Evolutionary conservation across 1,284 basidiomycete genomes (phyloP).

Genomic region (Tilletia horrida): DNA sequence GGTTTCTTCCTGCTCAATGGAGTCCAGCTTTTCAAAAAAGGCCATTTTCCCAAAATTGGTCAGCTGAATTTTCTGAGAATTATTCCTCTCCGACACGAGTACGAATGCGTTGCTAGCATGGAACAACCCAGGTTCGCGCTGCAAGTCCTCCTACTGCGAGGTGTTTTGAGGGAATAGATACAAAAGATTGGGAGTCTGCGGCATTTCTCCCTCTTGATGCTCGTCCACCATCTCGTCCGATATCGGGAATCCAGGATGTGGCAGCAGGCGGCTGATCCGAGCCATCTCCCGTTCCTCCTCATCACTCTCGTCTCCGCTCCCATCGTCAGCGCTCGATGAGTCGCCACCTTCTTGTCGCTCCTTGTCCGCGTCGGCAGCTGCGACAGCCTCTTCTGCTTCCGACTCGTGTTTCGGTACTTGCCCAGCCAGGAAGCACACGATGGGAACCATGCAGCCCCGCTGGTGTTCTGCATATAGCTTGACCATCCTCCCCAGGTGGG

Average conservation of each 20-base stretch:
- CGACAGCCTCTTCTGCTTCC: no score
- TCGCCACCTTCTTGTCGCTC: no score
- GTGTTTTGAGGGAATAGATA: slow-evolving; percentile 6
- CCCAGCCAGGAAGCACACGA: slow-evolving; percentile 40
- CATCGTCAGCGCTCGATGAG: not conserved
- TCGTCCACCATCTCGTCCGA: not conserved
- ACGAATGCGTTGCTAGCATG: no score
- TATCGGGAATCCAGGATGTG: slow-evolving; percentile 1
- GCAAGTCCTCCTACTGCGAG: no score
- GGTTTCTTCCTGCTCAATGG: no score
- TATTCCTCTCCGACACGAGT: no score
- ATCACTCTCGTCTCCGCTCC: slow-evolving; percentile 19
- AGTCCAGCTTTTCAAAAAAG: no score
- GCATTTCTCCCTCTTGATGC: not conserved
- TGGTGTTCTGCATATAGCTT: slow-evolving; percentile 24
- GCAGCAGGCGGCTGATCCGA: not conserved
- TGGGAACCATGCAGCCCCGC: slow-evolving; percentile 36
- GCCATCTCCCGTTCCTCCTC: slow-evolving; percentile 20
- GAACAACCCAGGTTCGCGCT: no score
- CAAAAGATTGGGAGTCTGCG: slow-evolving; percentile 2
- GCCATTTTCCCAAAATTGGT: no score
- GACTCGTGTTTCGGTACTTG: slow-evolving; percentile 29
- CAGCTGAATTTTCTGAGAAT: no score
- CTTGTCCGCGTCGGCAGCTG: no score
- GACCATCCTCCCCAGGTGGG: slow-evolving; percentile 23